phyloP scores from a whole-genome alignment of 495 filamentous ascomycete genomes.

The Aspergillus funiculosus region DNA sequence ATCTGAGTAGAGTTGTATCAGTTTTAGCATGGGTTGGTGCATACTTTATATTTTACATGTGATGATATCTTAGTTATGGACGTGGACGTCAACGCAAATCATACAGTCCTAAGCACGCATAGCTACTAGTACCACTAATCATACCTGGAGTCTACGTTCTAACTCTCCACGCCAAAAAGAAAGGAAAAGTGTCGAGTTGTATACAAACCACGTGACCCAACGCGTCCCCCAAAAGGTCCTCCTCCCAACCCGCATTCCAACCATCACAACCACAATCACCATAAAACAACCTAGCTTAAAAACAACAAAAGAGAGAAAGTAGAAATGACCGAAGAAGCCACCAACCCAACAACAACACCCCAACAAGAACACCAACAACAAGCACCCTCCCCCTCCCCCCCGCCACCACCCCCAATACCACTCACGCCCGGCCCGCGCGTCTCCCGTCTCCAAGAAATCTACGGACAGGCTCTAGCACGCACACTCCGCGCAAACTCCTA shows the following conservation, averaged over 20 bases:
- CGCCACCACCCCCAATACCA: constrained; percentile 51
- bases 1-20: too few species aligned
- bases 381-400: constrained; percentile 44
- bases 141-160: too few species aligned
- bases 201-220: too few species aligned
- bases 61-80: too few species aligned
- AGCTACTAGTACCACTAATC: too few species aligned
- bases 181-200: too few species aligned
- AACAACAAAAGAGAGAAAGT: not conserved
- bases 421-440: constrained; percentile 71
- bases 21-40: too few species aligned
- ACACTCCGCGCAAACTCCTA: constrained; percentile 70
- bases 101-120: too few species aligned
- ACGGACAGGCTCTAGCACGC: constrained; percentile 59
- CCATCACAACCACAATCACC: not conserved
- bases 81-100: too few species aligned
- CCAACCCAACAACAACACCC: constrained; percentile 7
- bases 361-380: constrained; percentile 6
- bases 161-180: too few species aligned
- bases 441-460: constrained; percentile 61
- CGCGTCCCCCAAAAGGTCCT: too few species aligned
- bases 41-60: too few species aligned
- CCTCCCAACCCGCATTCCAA: constrained; percentile 4
- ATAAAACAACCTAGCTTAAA: not conserved
- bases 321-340: constrained; percentile 11